phyloP scores from a whole-genome alignment of 129 eudicot genomes.

The Saposhnikovia divaricata region DNA sequence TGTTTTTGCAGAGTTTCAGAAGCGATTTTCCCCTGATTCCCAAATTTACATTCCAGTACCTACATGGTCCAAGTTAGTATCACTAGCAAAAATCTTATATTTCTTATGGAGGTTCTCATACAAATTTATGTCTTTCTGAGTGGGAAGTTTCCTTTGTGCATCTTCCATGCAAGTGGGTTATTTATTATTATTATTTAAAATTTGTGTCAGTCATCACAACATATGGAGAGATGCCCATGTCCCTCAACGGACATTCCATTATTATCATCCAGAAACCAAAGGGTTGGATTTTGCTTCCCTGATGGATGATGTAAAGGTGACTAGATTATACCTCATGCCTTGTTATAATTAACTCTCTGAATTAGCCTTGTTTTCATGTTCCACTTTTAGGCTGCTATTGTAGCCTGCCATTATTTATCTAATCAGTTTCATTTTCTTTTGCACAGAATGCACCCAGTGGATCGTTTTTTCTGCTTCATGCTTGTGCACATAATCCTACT shows the following conservation, averaged over 20 bases:
- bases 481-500: slow-evolving; percentile 99
- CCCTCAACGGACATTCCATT: slow-evolving; percentile 68
- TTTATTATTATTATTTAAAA: slow-evolving; percentile 16
- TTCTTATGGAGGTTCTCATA: neutral
- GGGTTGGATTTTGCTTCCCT: slow-evolving; percentile 80
- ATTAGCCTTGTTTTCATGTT: slow-evolving; percentile 1
- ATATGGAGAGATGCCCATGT: slow-evolving; percentile 97
- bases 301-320: slow-evolving; percentile 88
- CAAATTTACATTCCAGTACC: slow-evolving; percentile 89
- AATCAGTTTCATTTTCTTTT: neutral
- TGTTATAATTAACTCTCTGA: neutral
- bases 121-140: neutral
- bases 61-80: slow-evolving; percentile 89
- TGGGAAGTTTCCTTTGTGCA: neutral
- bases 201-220: slow-evolving; percentile 82
- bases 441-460: slow-evolving; percentile 92
- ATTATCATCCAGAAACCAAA: slow-evolving; percentile 81
- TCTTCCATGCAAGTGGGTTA: neutral
- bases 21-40: slow-evolving; percentile 86
- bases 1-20: slow-evolving; percentile 88
- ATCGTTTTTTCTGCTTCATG: slow-evolving; percentile 93
- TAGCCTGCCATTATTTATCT: neutral
- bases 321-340: neutral
- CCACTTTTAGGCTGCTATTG: neutral
- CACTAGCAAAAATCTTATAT: neutral